Evolutionary conservation across 352 stramenopile species (phyloP).

Genomic region (Peronospora belbahrii): DNA sequence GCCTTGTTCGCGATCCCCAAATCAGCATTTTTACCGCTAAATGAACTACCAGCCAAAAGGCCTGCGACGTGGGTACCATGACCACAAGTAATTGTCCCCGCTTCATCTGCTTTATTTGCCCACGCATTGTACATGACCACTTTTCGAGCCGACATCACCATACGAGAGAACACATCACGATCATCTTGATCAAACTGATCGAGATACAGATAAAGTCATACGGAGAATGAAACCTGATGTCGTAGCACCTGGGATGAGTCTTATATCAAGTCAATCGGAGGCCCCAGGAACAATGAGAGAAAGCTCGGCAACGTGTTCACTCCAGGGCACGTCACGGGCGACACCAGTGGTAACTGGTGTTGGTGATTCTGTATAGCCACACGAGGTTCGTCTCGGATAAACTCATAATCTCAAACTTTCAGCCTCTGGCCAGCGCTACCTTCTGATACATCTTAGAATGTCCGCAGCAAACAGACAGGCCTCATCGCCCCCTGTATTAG

Average conservation of each 20-base stretch:
- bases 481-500: slow-evolving; percentile 94
- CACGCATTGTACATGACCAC: slow-evolving; percentile 76
- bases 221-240: too few species aligned
- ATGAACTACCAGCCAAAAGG: slow-evolving; percentile 69
- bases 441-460: slow-evolving; percentile 91
- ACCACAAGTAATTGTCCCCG: slow-evolving; percentile 58
- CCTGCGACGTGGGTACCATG: slow-evolving; percentile 87
- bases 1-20: slow-evolving; percentile 67
- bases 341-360: too few species aligned
- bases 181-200: slow-evolving; percentile 74
- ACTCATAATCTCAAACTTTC: slow-evolving; percentile 88
- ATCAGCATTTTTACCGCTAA: slow-evolving; percentile 40
- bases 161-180: slow-evolving; percentile 37
- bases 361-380: slow-evolving; percentile 82
- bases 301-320: too few species aligned
- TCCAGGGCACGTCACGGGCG: too few species aligned
- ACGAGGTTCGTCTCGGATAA: slow-evolving; percentile 76
- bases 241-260: too few species aligned
- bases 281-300: too few species aligned
- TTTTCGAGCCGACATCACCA: slow-evolving; percentile 46
- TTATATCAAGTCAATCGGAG: too few species aligned
- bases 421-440: slow-evolving; percentile 73
- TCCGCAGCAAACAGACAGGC: slow-evolving; percentile 94
- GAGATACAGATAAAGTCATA: slow-evolving; percentile 73
- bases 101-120: slow-evolving; percentile 59